Evolutionary conservation across 345 rosid genomes (phyloP).

Genomic region (Excoecaria cochinchinensis): DNA sequence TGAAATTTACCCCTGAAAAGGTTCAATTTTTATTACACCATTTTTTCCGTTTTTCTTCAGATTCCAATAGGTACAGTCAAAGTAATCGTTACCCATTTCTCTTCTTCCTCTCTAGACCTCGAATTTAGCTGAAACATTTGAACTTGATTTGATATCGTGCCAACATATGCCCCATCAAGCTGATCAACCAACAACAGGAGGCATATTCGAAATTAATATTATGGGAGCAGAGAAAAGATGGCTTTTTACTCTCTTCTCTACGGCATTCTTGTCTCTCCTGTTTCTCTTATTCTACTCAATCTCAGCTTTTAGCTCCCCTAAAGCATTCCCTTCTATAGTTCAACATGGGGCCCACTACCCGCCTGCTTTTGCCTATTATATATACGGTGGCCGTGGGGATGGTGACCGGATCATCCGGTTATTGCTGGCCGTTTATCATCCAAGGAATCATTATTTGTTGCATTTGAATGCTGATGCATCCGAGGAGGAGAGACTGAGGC

Average conservation of each 20-base stretch:
- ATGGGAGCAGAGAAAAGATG: slow-evolving; percentile 98
- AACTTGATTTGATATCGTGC: slow-evolving; percentile 19
- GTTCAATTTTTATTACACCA: not conserved
- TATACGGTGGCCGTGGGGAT: slow-evolving; percentile 76
- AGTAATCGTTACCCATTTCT: slow-evolving; percentile 2
- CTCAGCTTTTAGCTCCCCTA: slow-evolving; percentile 70
- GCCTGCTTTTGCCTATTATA: slow-evolving; percentile 71
- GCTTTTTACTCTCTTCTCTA: slow-evolving; percentile 82
- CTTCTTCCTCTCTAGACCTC: not conserved
- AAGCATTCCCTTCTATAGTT: slow-evolving; percentile 60
- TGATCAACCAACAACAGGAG: slow-evolving; percentile 20
- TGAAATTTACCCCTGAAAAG: not conserved
- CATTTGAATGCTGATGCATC: slow-evolving; percentile 82
- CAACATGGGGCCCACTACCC: slow-evolving; percentile 81
- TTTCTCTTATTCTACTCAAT: slow-evolving; percentile 73
- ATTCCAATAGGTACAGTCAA: not conserved
- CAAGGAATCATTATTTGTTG: slow-evolving; percentile 83
- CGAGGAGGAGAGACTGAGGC: slow-evolving; percentile 61
- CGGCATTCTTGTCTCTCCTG: slow-evolving; percentile 61
- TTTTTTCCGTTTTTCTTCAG: not conserved
- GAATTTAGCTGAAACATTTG: slow-evolving; percentile 8
- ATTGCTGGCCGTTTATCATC: slow-evolving; percentile 88
- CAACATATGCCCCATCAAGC: slow-evolving; percentile 38
- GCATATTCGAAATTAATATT: slow-evolving; percentile 1
- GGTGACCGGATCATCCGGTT: slow-evolving; percentile 71